A percentile compares a stretch with the other conserved stretches of the same genome.
phyloP scores from a whole-genome alignment of 371 early-diverging fungal genomes.

The Rhizoclosmatium hyalinum region DNA sequence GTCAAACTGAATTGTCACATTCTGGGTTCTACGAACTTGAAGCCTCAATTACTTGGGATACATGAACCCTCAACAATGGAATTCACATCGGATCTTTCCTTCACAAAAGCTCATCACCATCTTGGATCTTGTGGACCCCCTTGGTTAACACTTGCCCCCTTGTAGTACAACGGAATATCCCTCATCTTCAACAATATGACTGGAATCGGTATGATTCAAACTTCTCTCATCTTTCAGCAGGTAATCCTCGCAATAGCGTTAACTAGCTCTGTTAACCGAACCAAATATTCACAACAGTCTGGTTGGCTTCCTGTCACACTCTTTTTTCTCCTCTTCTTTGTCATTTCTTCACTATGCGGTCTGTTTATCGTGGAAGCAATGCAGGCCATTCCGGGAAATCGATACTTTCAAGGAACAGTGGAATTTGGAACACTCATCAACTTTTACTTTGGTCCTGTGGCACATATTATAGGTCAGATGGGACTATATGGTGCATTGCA shows the following conservation, averaged over 20 bases:
- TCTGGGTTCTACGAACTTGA: too few relatives aligned
- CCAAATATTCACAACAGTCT: conserved; percentile 15
- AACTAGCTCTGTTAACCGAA: conserved; percentile 8
- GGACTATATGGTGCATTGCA: conserved; percentile 39
- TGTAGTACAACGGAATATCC: conserved; percentile 44
- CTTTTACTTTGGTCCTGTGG: conserved; percentile 33
- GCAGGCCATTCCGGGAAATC: conserved; percentile 75
- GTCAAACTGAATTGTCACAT: too few relatives aligned
- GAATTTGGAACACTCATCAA: conserved; percentile 49
- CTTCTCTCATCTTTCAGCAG: conserved; percentile 31
- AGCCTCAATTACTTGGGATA: too few relatives aligned
- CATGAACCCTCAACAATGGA: too few relatives aligned
- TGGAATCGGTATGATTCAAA: conserved; percentile 47
- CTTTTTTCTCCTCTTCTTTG: conserved; percentile 44
- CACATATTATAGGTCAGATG: conserved; percentile 41
- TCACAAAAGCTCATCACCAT: too few relatives aligned
- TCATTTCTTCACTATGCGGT: conserved; percentile 43
- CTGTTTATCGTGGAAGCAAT: conserved; percentile 77
- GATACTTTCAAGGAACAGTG: conserved; percentile 50
- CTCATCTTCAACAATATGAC: conserved; percentile 56
- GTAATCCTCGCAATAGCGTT: conserved; percentile 30
- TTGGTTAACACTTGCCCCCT: not conserved
- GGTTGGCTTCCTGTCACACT: conserved; percentile 49
- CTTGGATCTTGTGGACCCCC: too few relatives aligned
- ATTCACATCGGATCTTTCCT: too few relatives aligned